Percentiles rank a stretch among this genome's conserved stretches.
These are phyloP conservation scores for Hypoxylon sp. DNA, from an alignment of 2,329 filamentous ascomycete genomes.

Conservation along the genomic window DNA sequence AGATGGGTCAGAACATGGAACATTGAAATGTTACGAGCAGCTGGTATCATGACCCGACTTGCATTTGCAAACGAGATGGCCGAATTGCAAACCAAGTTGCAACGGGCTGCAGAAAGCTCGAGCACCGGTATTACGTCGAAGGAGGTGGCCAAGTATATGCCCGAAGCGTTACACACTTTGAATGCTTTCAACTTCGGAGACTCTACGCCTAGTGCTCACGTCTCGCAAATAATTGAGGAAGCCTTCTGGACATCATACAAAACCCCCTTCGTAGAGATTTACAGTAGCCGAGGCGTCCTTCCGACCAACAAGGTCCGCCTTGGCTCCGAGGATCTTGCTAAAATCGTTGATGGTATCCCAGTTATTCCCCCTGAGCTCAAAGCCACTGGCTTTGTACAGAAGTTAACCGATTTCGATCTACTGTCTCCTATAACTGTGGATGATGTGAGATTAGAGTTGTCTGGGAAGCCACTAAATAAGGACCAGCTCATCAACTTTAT, in stretches of 20 bases:
- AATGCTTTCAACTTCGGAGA: slow-evolving; percentile 90
- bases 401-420: slow-evolving; percentile 85
- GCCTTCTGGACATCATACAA: slow-evolving; percentile 95
- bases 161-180: slow-evolving; percentile 84
- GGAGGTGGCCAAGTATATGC: slow-evolving; percentile 76
- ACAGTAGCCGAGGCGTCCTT: slow-evolving; percentile 88
- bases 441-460: slow-evolving; percentile 87
- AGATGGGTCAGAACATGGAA: slow-evolving; percentile 97
- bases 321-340: slow-evolving; percentile 72
- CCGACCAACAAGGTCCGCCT: slow-evolving; percentile 87
- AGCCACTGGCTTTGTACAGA: slow-evolving; percentile 80
- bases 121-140: slow-evolving; percentile 70
- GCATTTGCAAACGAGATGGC: slow-evolving; percentile 91
- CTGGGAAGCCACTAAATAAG: slow-evolving; percentile 82
- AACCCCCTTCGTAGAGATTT: slow-evolving; percentile 85
- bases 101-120: slow-evolving; percentile 58
- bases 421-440: slow-evolving; percentile 88
- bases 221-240: slow-evolving; percentile 90
- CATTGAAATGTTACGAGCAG: slow-evolving; percentile 88
- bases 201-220: slow-evolving; percentile 87
- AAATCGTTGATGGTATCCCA: slow-evolving; percentile 90
- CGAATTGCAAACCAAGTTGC: slow-evolving; percentile 74
- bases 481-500: slow-evolving; percentile 86
- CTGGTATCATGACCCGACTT: slow-evolving; percentile 89
- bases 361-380: slow-evolving; percentile 84